Base-by-base conservation (phyloP, 2,329 filamentous ascomycete genomes). In the Pestalotiopsis fici region DNA sequence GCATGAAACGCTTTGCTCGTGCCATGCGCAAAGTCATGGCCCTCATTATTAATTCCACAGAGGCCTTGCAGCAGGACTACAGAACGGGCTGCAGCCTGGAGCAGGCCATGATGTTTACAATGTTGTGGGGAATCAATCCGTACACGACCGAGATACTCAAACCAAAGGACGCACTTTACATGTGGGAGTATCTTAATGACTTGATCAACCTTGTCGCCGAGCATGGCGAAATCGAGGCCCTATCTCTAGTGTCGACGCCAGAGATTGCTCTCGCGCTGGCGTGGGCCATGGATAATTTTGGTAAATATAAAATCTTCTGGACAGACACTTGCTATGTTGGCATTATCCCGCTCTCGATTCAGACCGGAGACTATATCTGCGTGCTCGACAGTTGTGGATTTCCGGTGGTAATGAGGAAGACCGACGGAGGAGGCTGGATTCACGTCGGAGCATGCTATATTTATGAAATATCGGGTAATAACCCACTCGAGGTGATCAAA, bases 201-300 rank as follows among this genome's bases (percentile, higher is more conserved):
- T 1, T 43, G 39, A 1, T 12, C 4, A 15, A 18, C 39, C 13
- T 18, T 18, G 13, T 18, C 13, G 39, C 13, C 13, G 39, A 18
- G 13, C 18, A 43, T 43, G 39, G 18, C 13, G 13, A 43, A 12
- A 43, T 43, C 13, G 39, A 43, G 18, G 39, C 39, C 4, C 39
- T 18, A 1, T 43, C 18, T 3, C 13, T 1, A 3, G 39, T 18
- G 2, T 43, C 39, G 13, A 18, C 39, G 18, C 2, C 4, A 43
- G 18, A 4, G 13, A 3, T 43, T 1, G 39, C 39, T 18, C 18
- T 18, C 2, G 39, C 4, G 13, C 13, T 43, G 13, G 18, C 13
- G 1, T 0, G 2, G 13, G 3, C 4, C 37, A 11, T 43, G 3
- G 2, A 3, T 18, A 0, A 1, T 2, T 2, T 43, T 12, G 2